Conservation (phyloP, 2,329 filamentous ascomycete genomes). For the Lecanosticta acicola region DNA sequence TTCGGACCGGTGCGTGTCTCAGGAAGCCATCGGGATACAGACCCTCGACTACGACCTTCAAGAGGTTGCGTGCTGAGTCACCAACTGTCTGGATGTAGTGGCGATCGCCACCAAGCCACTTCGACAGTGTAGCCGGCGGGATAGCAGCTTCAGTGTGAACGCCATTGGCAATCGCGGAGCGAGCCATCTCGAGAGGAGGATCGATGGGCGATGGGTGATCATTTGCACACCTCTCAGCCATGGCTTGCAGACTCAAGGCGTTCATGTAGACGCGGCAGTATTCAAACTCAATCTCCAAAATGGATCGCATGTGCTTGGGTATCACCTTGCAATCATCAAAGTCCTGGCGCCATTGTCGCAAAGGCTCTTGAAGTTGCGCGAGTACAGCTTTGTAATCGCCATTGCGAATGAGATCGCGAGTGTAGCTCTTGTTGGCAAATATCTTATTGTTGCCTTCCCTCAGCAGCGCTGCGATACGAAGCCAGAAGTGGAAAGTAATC, state of each 20-base stretch:
- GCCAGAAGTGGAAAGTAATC: slow-evolving; percentile 75
- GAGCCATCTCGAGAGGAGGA: slow-evolving; percentile 27
- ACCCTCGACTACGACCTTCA: slow-evolving; percentile 70
- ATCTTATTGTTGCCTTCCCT: slow-evolving; percentile 82
- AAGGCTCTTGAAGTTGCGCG: slow-evolving; percentile 71
- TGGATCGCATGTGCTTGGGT: slow-evolving; percentile 58
- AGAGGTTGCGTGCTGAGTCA: slow-evolving; percentile 68
- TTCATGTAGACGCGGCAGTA: slow-evolving; percentile 94
- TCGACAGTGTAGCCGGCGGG: slow-evolving; percentile 40
- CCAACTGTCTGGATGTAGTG: slow-evolving; percentile 65
- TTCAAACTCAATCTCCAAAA: slow-evolving; percentile 90
- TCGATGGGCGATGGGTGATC: slow-evolving; percentile 49
- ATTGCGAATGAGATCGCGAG: slow-evolving; percentile 79
- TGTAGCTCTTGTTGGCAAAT: slow-evolving; percentile 81
- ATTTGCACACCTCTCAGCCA: slow-evolving; percentile 84
- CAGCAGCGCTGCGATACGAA: slow-evolving; percentile 88
- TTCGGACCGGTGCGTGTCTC: slow-evolving; percentile 75
- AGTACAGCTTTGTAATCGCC: slow-evolving; percentile 78
- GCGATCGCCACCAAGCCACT: slow-evolving; percentile 54
- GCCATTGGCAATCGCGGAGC: slow-evolving; percentile 31
- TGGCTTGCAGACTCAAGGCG: slow-evolving; percentile 85
- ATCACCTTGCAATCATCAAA: slow-evolving; percentile 63
- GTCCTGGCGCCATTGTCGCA: slow-evolving; percentile 72
- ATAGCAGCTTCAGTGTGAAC: slow-evolving; percentile 40
- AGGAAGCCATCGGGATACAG: slow-evolving; percentile 69